These are phyloP conservation scores for Lotus japonicus DNA, from an alignment of 306 rosid genomes.

Conservation along the genomic window DNA sequence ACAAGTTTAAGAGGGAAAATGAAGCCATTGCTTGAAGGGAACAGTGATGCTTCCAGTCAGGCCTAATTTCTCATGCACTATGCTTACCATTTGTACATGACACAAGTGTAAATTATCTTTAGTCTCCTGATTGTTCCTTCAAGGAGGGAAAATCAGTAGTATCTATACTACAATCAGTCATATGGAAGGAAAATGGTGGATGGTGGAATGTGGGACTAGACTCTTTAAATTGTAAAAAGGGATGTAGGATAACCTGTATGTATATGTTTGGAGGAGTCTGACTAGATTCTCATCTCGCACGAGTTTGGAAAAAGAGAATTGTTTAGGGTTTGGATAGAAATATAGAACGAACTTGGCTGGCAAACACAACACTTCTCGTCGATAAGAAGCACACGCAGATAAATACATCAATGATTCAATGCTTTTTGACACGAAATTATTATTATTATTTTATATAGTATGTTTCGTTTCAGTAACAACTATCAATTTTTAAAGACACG, in stretches of 20 bases:
- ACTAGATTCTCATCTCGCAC: too few relatives aligned
- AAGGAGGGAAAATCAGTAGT: constrained; percentile 11
- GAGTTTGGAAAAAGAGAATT: too few relatives aligned
- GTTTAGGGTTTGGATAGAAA: too few relatives aligned
- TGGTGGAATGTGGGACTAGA: background rate
- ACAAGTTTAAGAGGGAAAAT: constrained; percentile 21
- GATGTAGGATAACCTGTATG: background rate
- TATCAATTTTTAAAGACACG: too few relatives aligned
- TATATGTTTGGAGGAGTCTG: too few relatives aligned
- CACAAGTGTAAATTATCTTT: background rate
- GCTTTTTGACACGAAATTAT: too few relatives aligned
- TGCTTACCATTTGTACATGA: background rate
- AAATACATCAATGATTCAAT: too few relatives aligned
- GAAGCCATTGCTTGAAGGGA: constrained; percentile 62
- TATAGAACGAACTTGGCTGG: too few relatives aligned
- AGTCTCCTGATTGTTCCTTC: constrained; percentile 7
- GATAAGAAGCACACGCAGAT: too few relatives aligned
- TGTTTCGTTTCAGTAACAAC: too few relatives aligned
- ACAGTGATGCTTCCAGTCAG: constrained; percentile 20
- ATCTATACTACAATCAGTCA: background rate
- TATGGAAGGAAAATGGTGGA: constrained; percentile 4
- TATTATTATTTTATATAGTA: too few relatives aligned
- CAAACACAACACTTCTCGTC: too few relatives aligned
- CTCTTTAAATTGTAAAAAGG: background rate
- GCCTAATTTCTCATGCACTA: constrained; percentile 24